These are phyloP conservation scores for Ascodesmis nigricans DNA, from an alignment of 495 filamentous ascomycete genomes.

Conservation along the genomic window DNA sequence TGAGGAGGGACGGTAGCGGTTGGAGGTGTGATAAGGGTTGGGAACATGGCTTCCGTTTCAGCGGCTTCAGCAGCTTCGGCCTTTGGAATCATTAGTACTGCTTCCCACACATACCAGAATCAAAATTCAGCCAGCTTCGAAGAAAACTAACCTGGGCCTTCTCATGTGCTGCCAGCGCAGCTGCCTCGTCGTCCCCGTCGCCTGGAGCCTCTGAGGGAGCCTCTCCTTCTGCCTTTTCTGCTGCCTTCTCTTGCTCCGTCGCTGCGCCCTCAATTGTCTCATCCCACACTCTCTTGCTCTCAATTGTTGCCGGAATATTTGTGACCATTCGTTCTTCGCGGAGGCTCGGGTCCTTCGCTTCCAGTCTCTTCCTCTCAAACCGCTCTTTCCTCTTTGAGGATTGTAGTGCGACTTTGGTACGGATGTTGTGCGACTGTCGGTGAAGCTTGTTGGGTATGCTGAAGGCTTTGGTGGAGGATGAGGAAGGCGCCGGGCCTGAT, in stretches of 20 bases:
- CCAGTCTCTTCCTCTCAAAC: conserved; percentile 56
- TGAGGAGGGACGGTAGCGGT: conserved; percentile 36
- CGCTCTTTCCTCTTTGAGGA: conserved; percentile 51
- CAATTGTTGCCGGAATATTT: conserved; percentile 68
- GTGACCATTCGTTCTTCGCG: conserved; percentile 43
- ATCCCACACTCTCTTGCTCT: conserved; percentile 84
- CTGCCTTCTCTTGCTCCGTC: conserved; percentile 43
- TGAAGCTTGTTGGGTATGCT: conserved; percentile 46
- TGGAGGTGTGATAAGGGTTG: conserved; percentile 42
- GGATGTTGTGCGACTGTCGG: conserved; percentile 50
- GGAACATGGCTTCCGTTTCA: conserved; percentile 32
- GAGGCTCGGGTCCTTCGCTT: conserved; percentile 61
- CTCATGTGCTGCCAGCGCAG: conserved; percentile 27
- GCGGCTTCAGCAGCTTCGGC: conserved; percentile 18
- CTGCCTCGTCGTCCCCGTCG: conserved; percentile 27
- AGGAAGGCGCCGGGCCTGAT: too few relatives aligned
- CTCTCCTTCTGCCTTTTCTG: conserved; percentile 23
- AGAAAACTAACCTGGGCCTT: conserved; percentile 44
- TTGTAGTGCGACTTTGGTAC: conserved; percentile 52
- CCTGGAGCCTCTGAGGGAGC: conserved; percentile 9
- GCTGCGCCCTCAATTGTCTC: conserved; percentile 51
- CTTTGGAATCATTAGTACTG: too few relatives aligned
- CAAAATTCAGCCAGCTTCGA: too few relatives aligned
- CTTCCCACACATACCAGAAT: too few relatives aligned
- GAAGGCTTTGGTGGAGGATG: too few relatives aligned